Evolutionary conservation across 352 stramenopile genomes (phyloP), one percentile per base, ranked within the genome.

Genomic region (Pythium phragmitis): DNA sequence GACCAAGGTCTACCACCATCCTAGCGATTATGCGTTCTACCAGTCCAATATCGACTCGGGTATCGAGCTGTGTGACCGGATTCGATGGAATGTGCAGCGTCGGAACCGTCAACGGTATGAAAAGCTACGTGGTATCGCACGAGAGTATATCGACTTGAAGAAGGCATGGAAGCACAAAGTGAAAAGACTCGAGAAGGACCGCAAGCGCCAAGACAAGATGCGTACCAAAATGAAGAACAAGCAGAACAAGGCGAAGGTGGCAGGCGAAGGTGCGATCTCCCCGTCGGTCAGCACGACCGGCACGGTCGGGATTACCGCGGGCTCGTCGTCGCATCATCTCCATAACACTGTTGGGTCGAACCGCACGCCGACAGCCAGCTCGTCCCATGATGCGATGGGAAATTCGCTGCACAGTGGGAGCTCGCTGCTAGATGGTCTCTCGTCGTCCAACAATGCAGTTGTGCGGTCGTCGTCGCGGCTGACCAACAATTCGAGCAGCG

Each of bases 111-210:
- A 69, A 50, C 82, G 84, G n/a, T 66, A 91, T 59, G 79, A 90
- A 23, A 74, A 86, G 36, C 64, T 92, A 54, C 88, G 88, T 28
- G 80, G 75, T 34, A 72, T 94, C 6, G 85, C 87, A 7, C 73
- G 80, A 17, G 87, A 96, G 26, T 96, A 92, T 43, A 64, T 94
- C 7, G 80, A 93, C 14, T 57, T 94, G 43, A 91, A 94, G 47
- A 91, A 89, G 56, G 60, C 73, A 17, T 96, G 87, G 87, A 91
- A 92, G 57, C 43, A 79, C n/a, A 82, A 84, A 23, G 84, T 96
- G 33, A 96, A 94, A 63, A 89, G 80, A 57, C 77, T 96, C 52
- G 87, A 96, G 60, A 96, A 96, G 59, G 87, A 92, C 54, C 79
- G 85, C 14, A 96, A 96, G 55, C 82, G 84, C 2, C 83, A 92